Base-by-base conservation (phyloP, 225 moss, liverwort and hornwort genomes). In the Sphagnum contortum region DNA sequence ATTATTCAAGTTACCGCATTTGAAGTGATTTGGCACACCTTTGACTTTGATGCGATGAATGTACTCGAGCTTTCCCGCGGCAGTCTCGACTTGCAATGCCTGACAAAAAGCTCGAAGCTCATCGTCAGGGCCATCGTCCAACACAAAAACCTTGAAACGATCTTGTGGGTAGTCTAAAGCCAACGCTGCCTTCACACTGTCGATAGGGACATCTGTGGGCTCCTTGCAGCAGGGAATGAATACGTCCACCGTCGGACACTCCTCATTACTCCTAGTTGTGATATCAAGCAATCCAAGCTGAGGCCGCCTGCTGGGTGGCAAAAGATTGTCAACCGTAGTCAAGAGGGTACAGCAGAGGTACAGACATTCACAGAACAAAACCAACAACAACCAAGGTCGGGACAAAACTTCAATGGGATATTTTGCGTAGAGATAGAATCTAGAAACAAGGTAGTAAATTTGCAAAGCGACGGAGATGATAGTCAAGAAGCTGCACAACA, bases 1-100 rank as follows among this genome's bases (percentile, higher is more conserved):
- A 44, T 70, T 73, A 53, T 86, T 86, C 74, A 82, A 48, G 68
- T 86, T 86, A 49, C 82, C 86, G 50, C 86, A 86, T 62, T 86
- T 81, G 79, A 86, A 86, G 64, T 86, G 60, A 66, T 86, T 79
- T 0, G 86, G 81, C 12, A 79, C 77, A 0, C 79, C 86, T 58
- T 64, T n/a, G 9, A 76, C 70, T 73, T 85, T 81, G 61, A 62
- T 62, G 9, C 79, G 69, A 0, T 79, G 72, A 10, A 82, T 71
- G 71, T 82, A 79, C 47, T 76, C 51, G 49, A 82, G 69, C 14
- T 70, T 72, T 5, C 79, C 79, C 29, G 29, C 29, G 0, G 62
- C 81, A 13, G 72, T 65, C 50, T 81, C 85, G 29, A 74, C 81
- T 48, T 74, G 63, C 61, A 79, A 44, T 9, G 70, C 49, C 54